These are phyloP conservation scores for Cocos nucifera DNA, from an alignment of 176 grass and related monocot genomes.

Conservation along the genomic window DNA sequence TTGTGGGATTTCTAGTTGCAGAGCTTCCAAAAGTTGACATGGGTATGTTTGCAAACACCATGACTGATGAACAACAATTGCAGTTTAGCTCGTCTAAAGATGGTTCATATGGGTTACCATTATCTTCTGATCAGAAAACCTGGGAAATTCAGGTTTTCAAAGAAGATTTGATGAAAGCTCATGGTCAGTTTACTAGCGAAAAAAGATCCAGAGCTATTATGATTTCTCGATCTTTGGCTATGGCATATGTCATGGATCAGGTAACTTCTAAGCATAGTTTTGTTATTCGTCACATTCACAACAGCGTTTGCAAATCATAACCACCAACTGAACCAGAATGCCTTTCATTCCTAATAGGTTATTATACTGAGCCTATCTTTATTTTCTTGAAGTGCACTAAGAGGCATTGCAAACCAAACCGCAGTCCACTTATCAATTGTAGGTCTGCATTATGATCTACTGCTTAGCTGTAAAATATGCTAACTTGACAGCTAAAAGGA, in stretches of 20 bases:
- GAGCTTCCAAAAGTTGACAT: conserved; percentile 50
- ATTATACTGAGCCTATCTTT: too few species aligned
- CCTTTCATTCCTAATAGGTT: too few species aligned
- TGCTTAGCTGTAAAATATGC: too few species aligned
- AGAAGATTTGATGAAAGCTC: conserved; percentile 41
- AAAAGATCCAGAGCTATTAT: conserved; percentile 46
- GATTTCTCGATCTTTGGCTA: conserved; percentile 65
- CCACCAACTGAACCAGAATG: too few species aligned
- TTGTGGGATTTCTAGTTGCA: conserved; percentile 79
- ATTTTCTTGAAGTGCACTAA: too few species aligned
- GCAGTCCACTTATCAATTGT: too few species aligned
- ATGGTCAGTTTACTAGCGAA: conserved; percentile 31
- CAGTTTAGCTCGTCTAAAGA: conserved; percentile 20
- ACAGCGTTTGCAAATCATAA: too few species aligned
- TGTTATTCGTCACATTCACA: neutral
- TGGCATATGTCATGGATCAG: conserved; percentile 89
- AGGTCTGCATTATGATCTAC: too few species aligned
- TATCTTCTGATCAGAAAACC: conserved; percentile 20
- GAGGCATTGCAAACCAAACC: too few species aligned
- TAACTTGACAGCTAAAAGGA: too few species aligned
- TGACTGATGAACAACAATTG: conserved; percentile 16
- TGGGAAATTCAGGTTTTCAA: conserved; percentile 35
- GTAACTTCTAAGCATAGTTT: conserved; percentile 16
- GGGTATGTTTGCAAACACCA: conserved; percentile 11
- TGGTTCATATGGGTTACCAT: conserved; percentile 14